A percentile compares a stretch with the other conserved stretches of the same genome.
Conservation (phyloP, 2,329 filamentous ascomycete genomes). For the Aschersonia sp. region DNA sequence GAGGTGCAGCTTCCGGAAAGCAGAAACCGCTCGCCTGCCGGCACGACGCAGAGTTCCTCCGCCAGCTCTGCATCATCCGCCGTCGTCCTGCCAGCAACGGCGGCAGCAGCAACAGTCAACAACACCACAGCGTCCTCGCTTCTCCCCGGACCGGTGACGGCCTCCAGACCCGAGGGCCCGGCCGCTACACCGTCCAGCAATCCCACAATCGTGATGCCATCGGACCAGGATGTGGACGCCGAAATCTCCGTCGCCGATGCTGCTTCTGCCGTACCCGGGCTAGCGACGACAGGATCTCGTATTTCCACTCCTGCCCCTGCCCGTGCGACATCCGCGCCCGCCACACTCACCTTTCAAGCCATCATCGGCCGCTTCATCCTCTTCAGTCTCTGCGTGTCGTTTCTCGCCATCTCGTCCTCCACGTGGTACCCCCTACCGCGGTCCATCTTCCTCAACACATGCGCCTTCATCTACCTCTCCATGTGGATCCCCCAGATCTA, state of each 20-base stretch:
- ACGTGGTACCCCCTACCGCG: conserved; percentile 45
- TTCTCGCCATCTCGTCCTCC: conserved; percentile 43
- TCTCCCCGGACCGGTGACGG: conserved; percentile 27
- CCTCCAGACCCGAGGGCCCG: conserved; percentile 5
- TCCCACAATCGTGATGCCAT: conserved; percentile 44
- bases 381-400: conserved; percentile 37
- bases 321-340: conserved; percentile 10
- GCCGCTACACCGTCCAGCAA: neutral
- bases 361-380: conserved; percentile 44
- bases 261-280: conserved; percentile 19
- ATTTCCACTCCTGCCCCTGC: conserved; percentile 7
- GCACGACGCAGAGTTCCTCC: neutral
- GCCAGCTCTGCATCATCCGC: neutral
- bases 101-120: conserved; percentile 7
- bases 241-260: conserved; percentile 33
- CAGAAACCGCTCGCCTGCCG: conserved; percentile 22
- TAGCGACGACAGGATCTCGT: conserved; percentile 1
- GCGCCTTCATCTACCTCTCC: conserved; percentile 68
- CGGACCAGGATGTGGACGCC: conserved; percentile 48
- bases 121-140: conserved; percentile 5
- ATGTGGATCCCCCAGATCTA: conserved; percentile 89
- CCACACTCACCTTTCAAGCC: conserved; percentile 32
- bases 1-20: conserved; percentile 41
- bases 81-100: neutral
- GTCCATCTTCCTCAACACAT: conserved; percentile 42